Conservation (phyloP, 2,329 filamentous ascomycete genomes). For the Scedosporium apiospermum region DNA sequence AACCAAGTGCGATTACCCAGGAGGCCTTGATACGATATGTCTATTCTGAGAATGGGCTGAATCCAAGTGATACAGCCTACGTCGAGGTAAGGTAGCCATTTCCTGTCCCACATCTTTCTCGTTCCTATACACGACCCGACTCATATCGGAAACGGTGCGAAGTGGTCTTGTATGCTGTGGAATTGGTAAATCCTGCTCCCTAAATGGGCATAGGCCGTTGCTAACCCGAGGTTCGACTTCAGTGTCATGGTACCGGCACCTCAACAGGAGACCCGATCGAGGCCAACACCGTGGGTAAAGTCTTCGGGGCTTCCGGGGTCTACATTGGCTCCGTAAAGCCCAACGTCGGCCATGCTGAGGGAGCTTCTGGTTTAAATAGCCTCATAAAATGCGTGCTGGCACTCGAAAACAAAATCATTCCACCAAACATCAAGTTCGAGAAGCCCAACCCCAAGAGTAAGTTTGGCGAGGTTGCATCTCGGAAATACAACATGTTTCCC, state of each 20-base stretch:
- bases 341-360: slow-evolving; percentile 28
- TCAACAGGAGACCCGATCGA: slow-evolving; percentile 32
- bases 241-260: slow-evolving; percentile 38
- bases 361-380: slow-evolving; percentile 19
- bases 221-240: slow-evolving; percentile 6
- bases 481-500: background rate
- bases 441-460: slow-evolving; percentile 19
- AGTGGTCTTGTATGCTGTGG: background rate
- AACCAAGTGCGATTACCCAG: slow-evolving; percentile 42
- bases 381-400: slow-evolving; percentile 24
- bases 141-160: too few species aligned
- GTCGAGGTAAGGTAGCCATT: slow-evolving; percentile 25
- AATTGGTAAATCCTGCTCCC: background rate
- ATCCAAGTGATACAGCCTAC: slow-evolving; percentile 20
- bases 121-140: background rate
- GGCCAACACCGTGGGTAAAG: slow-evolving; percentile 20
- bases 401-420: slow-evolving; percentile 20
- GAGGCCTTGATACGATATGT: slow-evolving; percentile 25
- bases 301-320: slow-evolving; percentile 18
- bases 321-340: slow-evolving; percentile 25
- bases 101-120: slow-evolving; percentile 5
- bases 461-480: background rate
- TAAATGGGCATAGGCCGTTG: background rate
- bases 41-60: slow-evolving; percentile 21
- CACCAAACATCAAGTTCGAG: slow-evolving; percentile 22